These are phyloP conservation scores for Botryosphaeria agaves DNA, from an alignment of 2,329 filamentous ascomycete species.

Conservation along the genomic window DNA sequence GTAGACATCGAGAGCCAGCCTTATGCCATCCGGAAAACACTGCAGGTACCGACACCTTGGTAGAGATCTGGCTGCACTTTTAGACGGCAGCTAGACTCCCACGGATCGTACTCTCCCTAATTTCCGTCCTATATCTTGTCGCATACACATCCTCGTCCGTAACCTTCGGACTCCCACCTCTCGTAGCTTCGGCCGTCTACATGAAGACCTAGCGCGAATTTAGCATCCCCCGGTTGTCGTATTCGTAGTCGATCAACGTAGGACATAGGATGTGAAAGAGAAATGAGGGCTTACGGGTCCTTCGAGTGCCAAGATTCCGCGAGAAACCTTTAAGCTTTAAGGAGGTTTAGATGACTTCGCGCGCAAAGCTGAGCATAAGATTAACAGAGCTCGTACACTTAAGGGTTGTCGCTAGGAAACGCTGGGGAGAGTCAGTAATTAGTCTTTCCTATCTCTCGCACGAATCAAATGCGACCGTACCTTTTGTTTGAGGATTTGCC, in stretches of 20 bases:
- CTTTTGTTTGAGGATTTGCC: conserved; percentile 27
- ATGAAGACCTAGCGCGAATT: conserved; percentile 57
- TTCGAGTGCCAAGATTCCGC: conserved; percentile 47
- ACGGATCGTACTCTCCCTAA: conserved; percentile 1
- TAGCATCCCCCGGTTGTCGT: conserved; percentile 49
- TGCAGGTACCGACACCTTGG: neutral
- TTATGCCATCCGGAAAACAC: neutral
- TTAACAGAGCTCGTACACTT: conserved; percentile 66
- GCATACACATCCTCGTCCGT: conserved; percentile 28
- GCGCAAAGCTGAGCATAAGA: conserved; percentile 49
- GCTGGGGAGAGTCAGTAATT: too few relatives aligned
- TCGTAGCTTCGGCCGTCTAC: conserved; percentile 59
- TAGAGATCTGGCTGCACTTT: neutral
- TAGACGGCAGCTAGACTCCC: neutral
- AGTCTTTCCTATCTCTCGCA: too few relatives aligned
- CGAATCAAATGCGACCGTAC: too few relatives aligned
- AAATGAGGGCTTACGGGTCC: conserved; percentile 22
- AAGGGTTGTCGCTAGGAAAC: conserved; percentile 48
- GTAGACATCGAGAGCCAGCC: conserved; percentile 1
- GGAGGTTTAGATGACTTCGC: conserved; percentile 46
- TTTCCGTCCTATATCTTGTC: neutral
- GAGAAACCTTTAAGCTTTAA: conserved; percentile 43
- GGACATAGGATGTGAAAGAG: conserved; percentile 41
- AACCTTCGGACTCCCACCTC: conserved; percentile 55
- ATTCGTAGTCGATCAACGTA: conserved; percentile 62